These are phyloP conservation scores for Geopyxis carbonaria DNA, from an alignment of 495 filamentous ascomycete species.

Conservation along the genomic window DNA sequence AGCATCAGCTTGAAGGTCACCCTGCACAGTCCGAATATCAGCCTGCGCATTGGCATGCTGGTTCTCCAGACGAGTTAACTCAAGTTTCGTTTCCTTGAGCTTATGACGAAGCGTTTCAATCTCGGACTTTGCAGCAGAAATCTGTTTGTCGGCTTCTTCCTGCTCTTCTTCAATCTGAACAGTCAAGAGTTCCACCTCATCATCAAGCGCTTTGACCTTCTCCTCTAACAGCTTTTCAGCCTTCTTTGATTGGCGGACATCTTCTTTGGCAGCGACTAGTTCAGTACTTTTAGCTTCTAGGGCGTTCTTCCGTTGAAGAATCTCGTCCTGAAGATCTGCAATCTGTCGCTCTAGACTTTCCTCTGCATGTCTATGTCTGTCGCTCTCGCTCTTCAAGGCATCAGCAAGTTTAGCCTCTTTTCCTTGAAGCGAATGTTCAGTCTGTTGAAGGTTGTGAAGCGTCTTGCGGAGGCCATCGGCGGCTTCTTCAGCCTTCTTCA, in stretches of 20 bases:
- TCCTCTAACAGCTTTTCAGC: conserved; percentile 46
- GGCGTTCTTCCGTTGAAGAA: conserved; percentile 36
- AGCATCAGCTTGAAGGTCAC: conserved; percentile 31
- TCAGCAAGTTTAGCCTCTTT: conserved; percentile 36
- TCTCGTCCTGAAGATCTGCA: conserved; percentile 39
- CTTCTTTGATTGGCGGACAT: conserved; percentile 47
- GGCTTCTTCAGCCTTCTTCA: conserved; percentile 49
- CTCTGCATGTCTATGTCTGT: conserved; percentile 40
- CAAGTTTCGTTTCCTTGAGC: conserved; percentile 30
- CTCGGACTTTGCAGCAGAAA: conserved; percentile 32
- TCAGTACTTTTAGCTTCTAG: conserved; percentile 41
- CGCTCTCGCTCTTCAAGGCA: conserved; percentile 41
- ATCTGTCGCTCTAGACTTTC: conserved; percentile 39
- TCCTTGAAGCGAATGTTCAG: conserved; percentile 37
- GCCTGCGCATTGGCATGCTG: conserved; percentile 33
- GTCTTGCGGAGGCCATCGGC: conserved; percentile 52
- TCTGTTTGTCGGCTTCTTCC: conserved; percentile 42
- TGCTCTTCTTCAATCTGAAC: conserved; percentile 57
- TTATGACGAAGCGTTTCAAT: conserved; percentile 36
- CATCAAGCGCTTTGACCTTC: conserved; percentile 57
- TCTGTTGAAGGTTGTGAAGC: conserved; percentile 51
- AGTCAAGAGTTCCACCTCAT: conserved; percentile 64
- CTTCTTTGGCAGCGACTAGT: conserved; percentile 44
- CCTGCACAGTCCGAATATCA: conserved; percentile 41
- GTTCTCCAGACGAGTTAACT: conserved; percentile 29